These are phyloP conservation scores for Epichloe glyceriae DNA, from an alignment of 2,329 filamentous ascomycete genomes.

Conservation along the genomic window DNA sequence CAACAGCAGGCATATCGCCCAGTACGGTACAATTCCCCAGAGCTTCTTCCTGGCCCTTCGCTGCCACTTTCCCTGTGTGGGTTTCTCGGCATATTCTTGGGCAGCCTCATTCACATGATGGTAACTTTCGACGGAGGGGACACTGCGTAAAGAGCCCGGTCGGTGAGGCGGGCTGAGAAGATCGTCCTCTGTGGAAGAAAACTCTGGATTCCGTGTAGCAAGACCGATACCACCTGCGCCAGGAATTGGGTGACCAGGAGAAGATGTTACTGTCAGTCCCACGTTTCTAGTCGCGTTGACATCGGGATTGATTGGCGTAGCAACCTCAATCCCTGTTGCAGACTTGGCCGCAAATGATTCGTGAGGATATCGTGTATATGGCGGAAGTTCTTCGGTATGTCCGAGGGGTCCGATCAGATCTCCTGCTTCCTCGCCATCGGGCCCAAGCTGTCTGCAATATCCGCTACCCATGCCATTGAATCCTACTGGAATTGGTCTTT, in stretches of 20 bases:
- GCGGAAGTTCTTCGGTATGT: slow-evolving; percentile 81
- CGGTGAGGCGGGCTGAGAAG: slow-evolving; percentile 29
- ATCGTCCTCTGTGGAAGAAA: slow-evolving; percentile 42
- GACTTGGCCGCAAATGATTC: slow-evolving; percentile 41
- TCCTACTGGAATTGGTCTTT: slow-evolving; percentile 49
- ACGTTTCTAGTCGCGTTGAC: neutral
- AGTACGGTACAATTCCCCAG: slow-evolving; percentile 47
- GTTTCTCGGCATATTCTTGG: slow-evolving; percentile 33
- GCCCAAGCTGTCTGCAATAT: slow-evolving; percentile 61
- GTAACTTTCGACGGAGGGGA: slow-evolving; percentile 27
- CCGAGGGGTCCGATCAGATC: slow-evolving; percentile 81
- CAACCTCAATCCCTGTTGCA: slow-evolving; percentile 13
- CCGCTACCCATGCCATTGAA: slow-evolving; percentile 55
- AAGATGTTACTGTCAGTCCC: neutral
- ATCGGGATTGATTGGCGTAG: neutral
- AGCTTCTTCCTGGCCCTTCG: slow-evolving; percentile 38
- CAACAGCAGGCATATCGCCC: slow-evolving; percentile 41
- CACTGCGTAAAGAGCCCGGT: slow-evolving; percentile 38
- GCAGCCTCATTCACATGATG: slow-evolving; percentile 43
- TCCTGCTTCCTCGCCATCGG: slow-evolving; percentile 74
- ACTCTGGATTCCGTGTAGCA: slow-evolving; percentile 49
- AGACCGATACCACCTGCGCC: slow-evolving; percentile 50
- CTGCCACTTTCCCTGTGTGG: slow-evolving; percentile 37
- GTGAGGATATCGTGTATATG: slow-evolving; percentile 82
- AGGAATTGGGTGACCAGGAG: slow-evolving; percentile 21